A percentile compares a stretch with the other conserved stretches of the same genome.
phyloP scores from a whole-genome alignment of 164 flowering plant species.

The Liquidambar formosana region DNA sequence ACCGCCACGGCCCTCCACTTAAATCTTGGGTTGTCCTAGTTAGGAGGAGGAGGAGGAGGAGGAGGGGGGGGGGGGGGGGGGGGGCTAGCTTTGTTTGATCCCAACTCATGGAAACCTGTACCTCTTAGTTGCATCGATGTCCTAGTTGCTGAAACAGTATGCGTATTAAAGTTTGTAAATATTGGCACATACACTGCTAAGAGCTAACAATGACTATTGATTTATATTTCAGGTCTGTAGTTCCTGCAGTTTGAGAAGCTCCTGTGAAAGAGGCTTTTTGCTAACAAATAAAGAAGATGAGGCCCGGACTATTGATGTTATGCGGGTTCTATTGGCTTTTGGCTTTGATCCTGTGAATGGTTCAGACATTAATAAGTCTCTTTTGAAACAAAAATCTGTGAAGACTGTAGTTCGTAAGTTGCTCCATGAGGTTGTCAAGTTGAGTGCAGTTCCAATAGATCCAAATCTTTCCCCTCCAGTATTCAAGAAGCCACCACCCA shows the following conservation, averaged over 20 bases:
- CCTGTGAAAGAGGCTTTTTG: conserved; percentile 85
- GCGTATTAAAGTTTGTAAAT: no score
- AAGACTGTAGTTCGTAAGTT: conserved; percentile 82
- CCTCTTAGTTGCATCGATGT: no score
- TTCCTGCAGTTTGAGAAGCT: conserved; percentile 84
- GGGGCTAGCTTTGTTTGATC: no score
- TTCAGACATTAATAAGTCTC: conserved; percentile 60
- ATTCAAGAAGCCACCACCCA: conserved; percentile 84
- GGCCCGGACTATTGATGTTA: conserved; percentile 81
- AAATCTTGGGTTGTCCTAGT: no score
- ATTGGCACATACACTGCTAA: no score
- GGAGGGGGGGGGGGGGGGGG: no score
- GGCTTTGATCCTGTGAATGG: conserved; percentile 82
- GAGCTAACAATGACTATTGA: background rate
- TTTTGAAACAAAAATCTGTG: conserved; percentile 73
- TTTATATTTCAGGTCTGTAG: conserved; percentile 85
- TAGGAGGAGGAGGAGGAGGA: no score
- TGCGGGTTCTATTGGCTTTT: conserved; percentile 73
- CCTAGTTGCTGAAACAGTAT: no score
- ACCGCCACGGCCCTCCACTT: no score
- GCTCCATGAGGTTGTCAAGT: conserved; percentile 85
- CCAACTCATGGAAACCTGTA: no score
- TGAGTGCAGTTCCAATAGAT: conserved; percentile 95
- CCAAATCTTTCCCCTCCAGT: conserved; percentile 96
- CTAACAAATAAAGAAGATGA: conserved; percentile 93